phyloP scores from a whole-genome alignment of 257 asterid genomes.

The Lavandula angustifolia region DNA sequence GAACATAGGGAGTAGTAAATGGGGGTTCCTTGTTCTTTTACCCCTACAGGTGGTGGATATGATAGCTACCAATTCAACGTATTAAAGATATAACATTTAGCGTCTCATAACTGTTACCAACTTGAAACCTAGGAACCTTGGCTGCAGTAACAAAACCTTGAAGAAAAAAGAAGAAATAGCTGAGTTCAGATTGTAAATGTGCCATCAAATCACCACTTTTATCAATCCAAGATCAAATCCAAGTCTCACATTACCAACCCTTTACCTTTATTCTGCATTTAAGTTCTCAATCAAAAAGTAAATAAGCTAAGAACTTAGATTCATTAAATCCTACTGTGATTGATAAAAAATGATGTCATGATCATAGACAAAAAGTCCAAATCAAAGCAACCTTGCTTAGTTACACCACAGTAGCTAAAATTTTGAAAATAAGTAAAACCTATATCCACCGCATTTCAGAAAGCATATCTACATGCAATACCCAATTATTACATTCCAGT shows the following conservation, averaged over 20 bases:
- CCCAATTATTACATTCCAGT: background rate
- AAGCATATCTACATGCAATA: background rate
- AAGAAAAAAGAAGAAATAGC: conserved; percentile 8
- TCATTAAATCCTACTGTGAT: background rate
- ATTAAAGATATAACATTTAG: conserved; percentile 2
- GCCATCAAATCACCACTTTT: conserved; percentile 10
- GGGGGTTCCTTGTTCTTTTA: background rate
- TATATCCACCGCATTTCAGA: conserved; percentile 7
- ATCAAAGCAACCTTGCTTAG: conserved; percentile 15
- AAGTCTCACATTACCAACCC: background rate
- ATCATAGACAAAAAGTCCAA: conserved; percentile 6
- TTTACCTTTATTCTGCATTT: background rate
- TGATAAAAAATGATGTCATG: conserved; percentile 11
- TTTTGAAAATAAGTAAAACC: background rate
- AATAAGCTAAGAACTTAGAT: conserved; percentile 9
- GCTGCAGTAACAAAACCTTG: conserved; percentile 1
- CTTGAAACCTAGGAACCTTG: conserved; percentile 28
- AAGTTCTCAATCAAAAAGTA: conserved; percentile 13
- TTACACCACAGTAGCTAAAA: background rate
- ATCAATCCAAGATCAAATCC: conserved; percentile 10
- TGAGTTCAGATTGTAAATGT: conserved; percentile 15
- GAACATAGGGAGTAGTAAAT: conserved; percentile 5
- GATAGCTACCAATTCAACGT: conserved; percentile 5
- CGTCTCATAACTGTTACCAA: conserved; percentile 18
- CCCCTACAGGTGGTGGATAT: conserved; percentile 1